A percentile compares a stretch with the other conserved stretches of the same genome.
Evolutionary conservation across 768 basidiomycete genomes (phyloP).

Genomic region (Coprinopsis sp.): DNA sequence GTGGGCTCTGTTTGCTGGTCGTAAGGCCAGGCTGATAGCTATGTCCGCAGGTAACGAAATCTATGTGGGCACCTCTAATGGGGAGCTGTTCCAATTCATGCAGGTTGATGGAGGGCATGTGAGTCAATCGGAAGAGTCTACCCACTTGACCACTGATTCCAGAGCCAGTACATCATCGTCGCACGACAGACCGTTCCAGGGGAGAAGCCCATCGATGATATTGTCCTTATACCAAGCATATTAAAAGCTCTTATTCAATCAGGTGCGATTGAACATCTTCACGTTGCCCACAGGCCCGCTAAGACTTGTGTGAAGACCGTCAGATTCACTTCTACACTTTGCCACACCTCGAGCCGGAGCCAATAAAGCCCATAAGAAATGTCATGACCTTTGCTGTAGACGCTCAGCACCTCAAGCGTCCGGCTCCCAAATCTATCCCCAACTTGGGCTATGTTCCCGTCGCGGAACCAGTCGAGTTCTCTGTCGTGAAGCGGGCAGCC

Average conservation of each 20-base stretch:
- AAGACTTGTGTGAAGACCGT: constrained; percentile 36
- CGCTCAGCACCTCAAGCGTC: constrained; percentile 59
- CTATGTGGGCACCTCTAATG: constrained; percentile 82
- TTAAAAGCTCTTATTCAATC: constrained; percentile 71
- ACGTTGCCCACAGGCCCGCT: background rate
- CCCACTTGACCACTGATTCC: constrained; percentile 15
- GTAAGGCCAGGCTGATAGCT: background rate
- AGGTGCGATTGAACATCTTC: constrained; percentile 40
- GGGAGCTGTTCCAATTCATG: constrained; percentile 76
- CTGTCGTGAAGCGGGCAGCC: constrained; percentile 60
- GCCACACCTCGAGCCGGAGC: constrained; percentile 73
- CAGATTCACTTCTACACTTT: constrained; percentile 76
- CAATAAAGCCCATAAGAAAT: constrained; percentile 77
- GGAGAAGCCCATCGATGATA: constrained; percentile 72
- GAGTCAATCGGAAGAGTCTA: constrained; percentile 11
- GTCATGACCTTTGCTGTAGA: constrained; percentile 81
- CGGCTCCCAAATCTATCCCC: constrained; percentile 30
- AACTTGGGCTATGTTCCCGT: constrained; percentile 29
- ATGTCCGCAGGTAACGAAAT: constrained; percentile 71
- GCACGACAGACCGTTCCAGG: constrained; percentile 68
- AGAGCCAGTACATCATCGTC: constrained; percentile 61
- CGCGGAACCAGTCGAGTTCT: constrained; percentile 61
- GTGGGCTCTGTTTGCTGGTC: constrained; percentile 10
- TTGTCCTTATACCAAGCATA: constrained; percentile 74
- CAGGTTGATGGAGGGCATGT: constrained; percentile 54